Evolutionary conservation across 2,329 filamentous ascomycete genomes (phyloP).

Genomic region (Paraconiothyrium sp.): DNA sequence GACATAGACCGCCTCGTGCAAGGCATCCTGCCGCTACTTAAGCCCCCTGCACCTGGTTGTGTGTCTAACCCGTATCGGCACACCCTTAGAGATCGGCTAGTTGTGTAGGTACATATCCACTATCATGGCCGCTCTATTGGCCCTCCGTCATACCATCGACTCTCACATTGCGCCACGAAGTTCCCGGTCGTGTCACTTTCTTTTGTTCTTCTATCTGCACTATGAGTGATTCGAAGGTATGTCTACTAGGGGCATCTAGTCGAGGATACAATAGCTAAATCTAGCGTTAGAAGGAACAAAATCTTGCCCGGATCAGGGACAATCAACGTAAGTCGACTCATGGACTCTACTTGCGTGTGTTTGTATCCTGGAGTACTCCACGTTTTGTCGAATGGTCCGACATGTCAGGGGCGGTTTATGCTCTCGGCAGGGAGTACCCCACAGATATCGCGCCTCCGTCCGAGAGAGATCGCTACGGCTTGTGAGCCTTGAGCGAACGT

Average conservation of each 20-base stretch:
- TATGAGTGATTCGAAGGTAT: conserved; percentile 44
- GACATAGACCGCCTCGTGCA: conserved; percentile 13
- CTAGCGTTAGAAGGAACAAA: conserved; percentile 46
- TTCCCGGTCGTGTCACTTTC: conserved; percentile 11
- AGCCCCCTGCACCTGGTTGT: conserved; percentile 12
- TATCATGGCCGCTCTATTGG: conserved; percentile 30
- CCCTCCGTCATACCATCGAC: conserved; percentile 17
- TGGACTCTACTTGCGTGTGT: not conserved
- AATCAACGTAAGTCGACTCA: conserved; percentile 65
- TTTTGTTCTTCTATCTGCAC: not conserved
- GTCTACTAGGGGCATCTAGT: conserved; percentile 9
- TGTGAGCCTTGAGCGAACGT: not conserved
- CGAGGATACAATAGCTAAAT: not conserved
- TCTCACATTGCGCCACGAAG: conserved; percentile 16
- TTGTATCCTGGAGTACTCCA: not conserved
- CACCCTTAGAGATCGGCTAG: conserved; percentile 14
- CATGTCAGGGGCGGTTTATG: not conserved
- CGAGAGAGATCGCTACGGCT: not conserved
- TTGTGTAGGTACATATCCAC: conserved; percentile 24
- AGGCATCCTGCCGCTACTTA: conserved; percentile 11
- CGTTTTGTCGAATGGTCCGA: not conserved
- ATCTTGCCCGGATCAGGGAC: conserved; percentile 72
- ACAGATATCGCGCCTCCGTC: not conserved
- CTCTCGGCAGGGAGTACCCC: not conserved
- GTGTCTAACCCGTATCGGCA: conserved; percentile 5